Evolutionary conservation across 1,284 basidiomycete genomes (phyloP).

Genomic region (Heliocybe sulcata): DNA sequence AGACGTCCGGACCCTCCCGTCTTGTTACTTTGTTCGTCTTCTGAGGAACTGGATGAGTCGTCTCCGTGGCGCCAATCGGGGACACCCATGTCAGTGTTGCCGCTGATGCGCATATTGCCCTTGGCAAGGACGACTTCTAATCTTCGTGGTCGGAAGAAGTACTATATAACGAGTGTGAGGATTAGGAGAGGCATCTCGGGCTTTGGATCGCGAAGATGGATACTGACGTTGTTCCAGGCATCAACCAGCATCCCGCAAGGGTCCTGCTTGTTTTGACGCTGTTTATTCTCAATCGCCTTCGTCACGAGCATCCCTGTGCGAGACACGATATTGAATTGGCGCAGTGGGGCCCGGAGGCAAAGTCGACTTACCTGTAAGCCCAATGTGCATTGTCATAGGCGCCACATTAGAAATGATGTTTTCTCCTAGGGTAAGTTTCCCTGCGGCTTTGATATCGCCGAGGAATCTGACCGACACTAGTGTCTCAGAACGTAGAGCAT

Average conservation of each 20-base stretch:
- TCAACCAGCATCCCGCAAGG: constrained; percentile 23
- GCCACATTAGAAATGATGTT: constrained; percentile 10
- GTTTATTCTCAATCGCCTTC: constrained; percentile 10
- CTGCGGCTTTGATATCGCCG: constrained; percentile 17
- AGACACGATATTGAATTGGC: not conserved
- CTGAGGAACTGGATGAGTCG: not conserved
- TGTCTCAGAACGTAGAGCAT: not conserved
- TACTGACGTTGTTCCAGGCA: constrained; percentile 27
- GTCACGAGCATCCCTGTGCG: constrained; percentile 9
- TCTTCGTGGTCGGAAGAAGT: constrained; percentile 29
- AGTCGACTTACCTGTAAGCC: not conserved
- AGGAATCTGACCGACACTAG: constrained; percentile 22
- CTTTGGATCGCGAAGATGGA: not conserved
- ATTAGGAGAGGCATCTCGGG: not conserved
- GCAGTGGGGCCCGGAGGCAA: constrained; percentile 5
- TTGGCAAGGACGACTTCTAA: constrained; percentile 27
- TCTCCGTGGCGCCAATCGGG: not conserved
- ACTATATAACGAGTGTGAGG: constrained; percentile 10
- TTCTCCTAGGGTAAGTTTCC: constrained; percentile 15
- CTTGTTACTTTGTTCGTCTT: not conserved
- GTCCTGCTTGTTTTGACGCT: constrained; percentile 10
- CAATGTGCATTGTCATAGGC: constrained; percentile 10
- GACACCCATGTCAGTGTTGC: constrained; percentile 1
- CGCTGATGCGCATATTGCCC: constrained; percentile 20
- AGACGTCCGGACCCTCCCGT: not conserved